These are phyloP conservation scores for Globisporangium parvum DNA, from an alignment of 352 stramenopile species.

Conservation along the genomic window DNA sequence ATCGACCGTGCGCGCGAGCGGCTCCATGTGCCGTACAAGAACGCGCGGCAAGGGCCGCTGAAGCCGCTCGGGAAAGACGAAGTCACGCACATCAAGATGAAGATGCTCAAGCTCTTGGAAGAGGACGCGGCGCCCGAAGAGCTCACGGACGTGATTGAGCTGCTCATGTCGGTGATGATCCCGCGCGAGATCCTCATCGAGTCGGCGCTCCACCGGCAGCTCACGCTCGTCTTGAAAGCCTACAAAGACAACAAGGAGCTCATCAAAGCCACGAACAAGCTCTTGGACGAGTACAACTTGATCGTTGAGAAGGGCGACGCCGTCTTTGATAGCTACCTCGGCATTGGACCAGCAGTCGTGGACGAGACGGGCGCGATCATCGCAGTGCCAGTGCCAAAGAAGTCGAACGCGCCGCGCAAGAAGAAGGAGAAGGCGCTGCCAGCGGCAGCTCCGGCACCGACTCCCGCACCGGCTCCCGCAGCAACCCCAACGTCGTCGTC, in stretches of 20 bases:
- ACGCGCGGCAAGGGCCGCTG: constrained; percentile 54
- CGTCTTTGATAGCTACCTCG: constrained; percentile 11
- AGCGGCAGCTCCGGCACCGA: no score
- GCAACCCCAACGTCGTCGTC: not conserved
- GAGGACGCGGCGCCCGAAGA: constrained; percentile 74
- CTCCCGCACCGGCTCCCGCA: not conserved
- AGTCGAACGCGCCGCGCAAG: constrained; percentile 31
- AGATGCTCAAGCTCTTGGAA: constrained; percentile 80
- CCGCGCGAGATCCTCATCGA: constrained; percentile 69
- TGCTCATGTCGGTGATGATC: constrained; percentile 75
- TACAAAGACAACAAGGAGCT: constrained; percentile 87
- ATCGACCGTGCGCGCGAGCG: constrained; percentile 75
- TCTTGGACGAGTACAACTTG: constrained; percentile 75
- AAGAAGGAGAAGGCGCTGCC: constrained; percentile 42
- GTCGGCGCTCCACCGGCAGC: constrained; percentile 62
- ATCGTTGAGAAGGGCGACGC: constrained; percentile 51
- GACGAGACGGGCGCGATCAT: constrained; percentile 1
- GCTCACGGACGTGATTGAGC: constrained; percentile 75
- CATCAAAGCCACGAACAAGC: constrained; percentile 71
- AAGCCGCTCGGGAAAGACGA: constrained; percentile 81
- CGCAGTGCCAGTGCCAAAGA: constrained; percentile 2
- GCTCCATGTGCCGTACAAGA: constrained; percentile 79
- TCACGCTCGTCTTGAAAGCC: constrained; percentile 69
- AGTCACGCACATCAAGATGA: constrained; percentile 79
- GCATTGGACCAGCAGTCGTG: not conserved